Percentiles rank a stretch among this genome's conserved stretches.
Evolutionary conservation across 768 basidiomycete species (phyloP).

Genomic region (Panus rudis): DNA sequence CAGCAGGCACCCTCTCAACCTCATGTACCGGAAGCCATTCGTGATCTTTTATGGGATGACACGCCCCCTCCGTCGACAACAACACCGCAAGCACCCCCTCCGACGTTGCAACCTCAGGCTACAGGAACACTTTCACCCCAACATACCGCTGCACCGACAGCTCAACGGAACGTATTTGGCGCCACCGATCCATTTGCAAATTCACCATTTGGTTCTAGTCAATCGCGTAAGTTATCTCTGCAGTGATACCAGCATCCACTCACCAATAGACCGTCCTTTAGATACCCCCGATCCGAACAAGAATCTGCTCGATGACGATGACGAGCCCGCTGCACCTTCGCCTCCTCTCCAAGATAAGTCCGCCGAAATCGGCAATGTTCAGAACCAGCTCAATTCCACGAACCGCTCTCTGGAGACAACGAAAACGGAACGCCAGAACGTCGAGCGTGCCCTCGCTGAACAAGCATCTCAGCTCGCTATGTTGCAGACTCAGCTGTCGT

Average conservation of each 20-base stretch:
- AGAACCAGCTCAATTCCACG: conserved; percentile 81
- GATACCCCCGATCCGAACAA: conserved; percentile 17
- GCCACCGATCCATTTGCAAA: conserved; percentile 43
- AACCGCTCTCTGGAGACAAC: conserved; percentile 60
- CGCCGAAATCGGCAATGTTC: conserved; percentile 81
- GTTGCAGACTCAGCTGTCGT: conserved; percentile 75
- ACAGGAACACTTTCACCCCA: conserved; percentile 28
- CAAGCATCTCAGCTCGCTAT: conserved; percentile 73
- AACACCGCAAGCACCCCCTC: conserved; percentile 35
- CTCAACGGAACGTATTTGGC: conserved; percentile 15
- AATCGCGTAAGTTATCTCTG: not conserved
- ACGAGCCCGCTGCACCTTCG: conserved; percentile 34
- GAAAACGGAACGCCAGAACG: conserved; percentile 54
- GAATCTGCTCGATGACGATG: conserved; percentile 73
- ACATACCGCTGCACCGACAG: conserved; percentile 22
- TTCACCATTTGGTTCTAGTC: conserved; percentile 18
- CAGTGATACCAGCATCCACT: not conserved
- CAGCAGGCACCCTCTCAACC: conserved; percentile 30
- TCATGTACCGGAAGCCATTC: conserved; percentile 31
- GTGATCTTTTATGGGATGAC: conserved; percentile 41
- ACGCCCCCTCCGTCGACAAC: conserved; percentile 26
- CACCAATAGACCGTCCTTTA: not conserved
- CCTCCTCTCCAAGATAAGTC: conserved; percentile 64
- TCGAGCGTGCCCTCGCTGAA: conserved; percentile 58
- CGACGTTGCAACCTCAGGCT: conserved; percentile 32